phyloP scores from a whole-genome alignment of 441 rosid genomes.

The Sinapis alba region DNA sequence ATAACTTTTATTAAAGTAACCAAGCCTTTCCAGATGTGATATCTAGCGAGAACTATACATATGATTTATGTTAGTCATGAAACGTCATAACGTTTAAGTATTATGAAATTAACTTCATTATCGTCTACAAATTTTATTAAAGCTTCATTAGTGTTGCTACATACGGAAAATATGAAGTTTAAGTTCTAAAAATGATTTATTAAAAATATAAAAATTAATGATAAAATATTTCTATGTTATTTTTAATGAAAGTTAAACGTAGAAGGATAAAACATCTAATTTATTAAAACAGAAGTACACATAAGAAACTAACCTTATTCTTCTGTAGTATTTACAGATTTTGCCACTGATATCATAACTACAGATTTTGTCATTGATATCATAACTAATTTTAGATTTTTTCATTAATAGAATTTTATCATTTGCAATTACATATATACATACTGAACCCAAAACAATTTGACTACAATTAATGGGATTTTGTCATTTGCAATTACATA shows the following conservation, averaged over 20 bases:
- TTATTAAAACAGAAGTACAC: too few relatives aligned
- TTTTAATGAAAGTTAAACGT: neutral
- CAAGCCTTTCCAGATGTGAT: slow-evolving; percentile 3
- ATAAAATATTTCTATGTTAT: neutral
- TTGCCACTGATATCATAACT: too few relatives aligned
- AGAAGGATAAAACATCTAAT: neutral
- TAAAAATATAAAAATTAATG: neutral
- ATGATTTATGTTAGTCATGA: neutral
- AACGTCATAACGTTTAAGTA: slow-evolving; percentile 19
- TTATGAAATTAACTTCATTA: neutral
- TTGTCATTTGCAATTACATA: too few relatives aligned
- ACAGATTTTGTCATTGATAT: too few relatives aligned
- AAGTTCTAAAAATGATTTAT: neutral
- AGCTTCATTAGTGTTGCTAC: neutral
- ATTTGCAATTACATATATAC: too few relatives aligned
- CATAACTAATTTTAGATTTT: too few relatives aligned
- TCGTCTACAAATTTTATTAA: neutral
- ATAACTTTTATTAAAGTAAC: slow-evolving; percentile 10
- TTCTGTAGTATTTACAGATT: too few relatives aligned
- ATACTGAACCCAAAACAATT: too few relatives aligned
- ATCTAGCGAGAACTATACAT: neutral
- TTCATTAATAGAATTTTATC: too few relatives aligned
- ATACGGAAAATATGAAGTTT: neutral
- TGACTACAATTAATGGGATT: too few relatives aligned
- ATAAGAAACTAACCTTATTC: too few relatives aligned